A percentile compares a stretch with the other conserved stretches of the same genome.
These are phyloP conservation scores for Populus deltoides DNA, from an alignment of 345 rosid genomes.

Conservation along the genomic window DNA sequence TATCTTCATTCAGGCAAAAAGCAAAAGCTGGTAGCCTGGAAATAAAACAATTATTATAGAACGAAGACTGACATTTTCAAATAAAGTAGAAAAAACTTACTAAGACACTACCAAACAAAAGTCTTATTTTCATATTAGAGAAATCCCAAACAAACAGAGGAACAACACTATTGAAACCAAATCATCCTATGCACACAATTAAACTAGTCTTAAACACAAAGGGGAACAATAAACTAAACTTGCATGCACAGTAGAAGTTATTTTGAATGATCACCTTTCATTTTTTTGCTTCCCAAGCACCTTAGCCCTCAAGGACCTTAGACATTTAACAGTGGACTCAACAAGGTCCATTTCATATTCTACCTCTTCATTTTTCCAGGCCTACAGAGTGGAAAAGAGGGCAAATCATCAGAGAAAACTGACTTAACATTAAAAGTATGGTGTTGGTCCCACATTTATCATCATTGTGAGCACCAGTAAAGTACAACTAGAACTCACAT, in stretches of 20 bases:
- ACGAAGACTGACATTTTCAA: neutral
- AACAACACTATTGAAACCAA: neutral
- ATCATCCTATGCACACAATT: too few relatives aligned
- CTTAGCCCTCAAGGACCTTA: conserved; percentile 74
- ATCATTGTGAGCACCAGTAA: neutral
- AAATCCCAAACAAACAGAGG: neutral
- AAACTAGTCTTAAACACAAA: neutral
- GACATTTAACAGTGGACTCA: conserved; percentile 59
- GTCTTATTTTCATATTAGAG: neutral
- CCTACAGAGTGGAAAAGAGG: conserved; percentile 30
- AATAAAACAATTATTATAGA: neutral
- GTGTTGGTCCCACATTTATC: neutral
- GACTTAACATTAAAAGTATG: neutral
- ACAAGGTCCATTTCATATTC: conserved; percentile 79
- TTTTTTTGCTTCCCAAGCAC: conserved; percentile 69
- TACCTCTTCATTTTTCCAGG: conserved; percentile 61
- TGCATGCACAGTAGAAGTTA: neutral
- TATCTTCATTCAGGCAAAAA: conserved; percentile 60
- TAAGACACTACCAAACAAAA: neutral
- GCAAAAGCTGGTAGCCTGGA: conserved; percentile 84
- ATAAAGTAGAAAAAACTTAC: neutral
- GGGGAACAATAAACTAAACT: neutral
- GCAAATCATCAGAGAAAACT: neutral
- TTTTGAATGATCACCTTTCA: conserved; percentile 50
- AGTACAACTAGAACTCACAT: conserved; percentile 41